Base-by-base conservation (phyloP, 2,329 filamentous ascomycete species). In the Elsinoe arachidis region DNA sequence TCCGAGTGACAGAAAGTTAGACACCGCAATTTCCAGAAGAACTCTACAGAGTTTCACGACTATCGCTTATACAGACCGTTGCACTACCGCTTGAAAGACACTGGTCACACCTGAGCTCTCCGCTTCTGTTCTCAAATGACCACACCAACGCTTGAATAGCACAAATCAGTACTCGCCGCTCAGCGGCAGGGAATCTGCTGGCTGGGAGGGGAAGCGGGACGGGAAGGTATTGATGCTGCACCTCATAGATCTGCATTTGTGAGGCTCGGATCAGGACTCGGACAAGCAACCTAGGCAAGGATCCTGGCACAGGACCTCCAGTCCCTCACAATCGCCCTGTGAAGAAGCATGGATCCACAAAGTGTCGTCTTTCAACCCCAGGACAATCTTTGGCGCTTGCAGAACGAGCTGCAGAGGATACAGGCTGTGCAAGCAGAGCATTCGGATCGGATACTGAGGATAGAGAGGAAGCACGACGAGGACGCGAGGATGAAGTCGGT, bases 401-500 rank as follows among this genome's bases (percentile, higher is more conserved):
- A 84, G 63, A 78, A 78, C 68, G 82, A 85, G 62, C 75, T 86
- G 67, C 79, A 80, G 63, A 78, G 81, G 59, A 72, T 86, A 37
- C 81, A 83, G 64, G 75, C 80, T 62, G 74, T 77, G 15, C 83
- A 85, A 67, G 73, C 77, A 54, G 81, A 84, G 61, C 81, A 85
- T 68, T 73, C 77, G 44, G 82, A 85, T 63, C 78, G 83, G 58
- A 75, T 86, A 61, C 73, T 79, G 58, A 76, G 80, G 58, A 69
- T 86, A 59, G 83, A 86, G 68, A 76, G 81, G 59, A 78, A 79
- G 60, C 79, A 80, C 59, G 81, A 85, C 62, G 82, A 85, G 63
- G 82, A 85, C 71, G 78, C 78, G 57, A 76, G 79, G 62, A 72
- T 84, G 71, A 95, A 92, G 72, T 95, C 88, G 60, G 87, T 95